Percentiles rank a stretch among this genome's conserved stretches.
phyloP scores from a whole-genome alignment of 257 asterid species.

The Solanum peruvianum region DNA sequence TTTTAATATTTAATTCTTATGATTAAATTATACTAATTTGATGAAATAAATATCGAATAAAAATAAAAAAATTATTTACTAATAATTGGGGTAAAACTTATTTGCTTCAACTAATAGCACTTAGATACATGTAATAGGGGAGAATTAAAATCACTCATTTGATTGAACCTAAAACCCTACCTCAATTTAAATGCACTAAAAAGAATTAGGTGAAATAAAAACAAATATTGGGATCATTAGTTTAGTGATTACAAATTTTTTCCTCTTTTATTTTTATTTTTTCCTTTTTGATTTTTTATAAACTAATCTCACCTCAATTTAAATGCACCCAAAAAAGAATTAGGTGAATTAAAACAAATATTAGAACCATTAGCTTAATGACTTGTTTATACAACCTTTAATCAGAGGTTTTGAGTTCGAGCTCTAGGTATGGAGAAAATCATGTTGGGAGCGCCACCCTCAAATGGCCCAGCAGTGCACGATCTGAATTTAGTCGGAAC shows the following conservation, averaged over 20 bases:
- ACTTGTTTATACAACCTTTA: not conserved
- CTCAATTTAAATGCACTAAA: not conserved
- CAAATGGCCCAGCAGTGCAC: too few relatives aligned
- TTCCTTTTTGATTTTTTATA: not conserved
- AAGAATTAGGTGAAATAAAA: not conserved
- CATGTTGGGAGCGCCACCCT: accelerated
- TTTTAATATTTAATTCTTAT: not conserved
- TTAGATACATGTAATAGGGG: not conserved
- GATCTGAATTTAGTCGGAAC: too few relatives aligned
- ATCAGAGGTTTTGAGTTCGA: too few relatives aligned
- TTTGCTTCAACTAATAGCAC: not conserved
- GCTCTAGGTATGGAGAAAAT: too few relatives aligned
- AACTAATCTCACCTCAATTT: not conserved
- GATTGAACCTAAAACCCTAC: not conserved
- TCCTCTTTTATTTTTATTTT: not conserved
- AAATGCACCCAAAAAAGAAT: not conserved
- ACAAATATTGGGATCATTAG: not conserved
- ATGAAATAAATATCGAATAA: not conserved
- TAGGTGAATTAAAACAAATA: not conserved
- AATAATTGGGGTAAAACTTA: not conserved
- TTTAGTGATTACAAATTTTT: not conserved
- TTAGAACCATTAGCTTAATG: not conserved
- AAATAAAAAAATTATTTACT: too few relatives aligned
- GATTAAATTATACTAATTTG: not conserved
- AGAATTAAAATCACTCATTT: not conserved